Conservation (phyloP, 1,284 basidiomycete species). For the Pyrrhoderma lamaoense region DNA sequence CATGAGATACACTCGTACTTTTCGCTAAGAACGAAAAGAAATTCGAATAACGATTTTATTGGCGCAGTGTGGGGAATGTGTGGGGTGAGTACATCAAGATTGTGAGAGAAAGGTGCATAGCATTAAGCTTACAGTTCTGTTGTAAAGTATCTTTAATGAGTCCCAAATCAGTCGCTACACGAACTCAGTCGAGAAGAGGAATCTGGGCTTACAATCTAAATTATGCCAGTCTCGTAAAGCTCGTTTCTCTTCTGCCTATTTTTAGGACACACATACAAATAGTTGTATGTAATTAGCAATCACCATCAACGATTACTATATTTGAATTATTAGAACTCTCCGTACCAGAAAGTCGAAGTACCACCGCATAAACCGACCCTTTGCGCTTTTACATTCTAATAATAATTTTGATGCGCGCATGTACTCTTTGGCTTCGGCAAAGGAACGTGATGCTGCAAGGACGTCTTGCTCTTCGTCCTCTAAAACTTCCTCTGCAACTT, state of each 20-base stretch:
- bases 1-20: constrained; percentile 38
- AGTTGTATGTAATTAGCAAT: too few species aligned
- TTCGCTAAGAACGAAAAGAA: not conserved
- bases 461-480: constrained; percentile 61
- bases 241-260: constrained; percentile 58
- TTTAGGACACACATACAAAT: too few species aligned
- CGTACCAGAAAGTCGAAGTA: constrained; percentile 86
- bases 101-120: not conserved
- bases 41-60: too few species aligned
- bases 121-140: constrained; percentile 3
- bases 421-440: constrained; percentile 77
- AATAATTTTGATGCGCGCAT: constrained; percentile 67
- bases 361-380: constrained; percentile 69
- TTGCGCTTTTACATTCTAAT: constrained; percentile 55
- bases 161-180: constrained; percentile 2
- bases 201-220: constrained; percentile 49
- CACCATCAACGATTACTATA: too few species aligned
- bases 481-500: constrained; percentile 34
- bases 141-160: constrained; percentile 1
- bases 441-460: constrained; percentile 66
- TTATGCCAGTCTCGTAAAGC: constrained; percentile 67
- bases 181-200: constrained; percentile 27
- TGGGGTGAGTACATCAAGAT: too few species aligned
- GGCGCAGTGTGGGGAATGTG: too few species aligned
- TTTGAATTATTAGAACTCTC: too few species aligned